A percentile compares a stretch with the other conserved stretches of the same genome.
These are phyloP conservation scores for Bacidia gigantensis DNA, from an alignment of 495 filamentous ascomycete species.

Conservation along the genomic window DNA sequence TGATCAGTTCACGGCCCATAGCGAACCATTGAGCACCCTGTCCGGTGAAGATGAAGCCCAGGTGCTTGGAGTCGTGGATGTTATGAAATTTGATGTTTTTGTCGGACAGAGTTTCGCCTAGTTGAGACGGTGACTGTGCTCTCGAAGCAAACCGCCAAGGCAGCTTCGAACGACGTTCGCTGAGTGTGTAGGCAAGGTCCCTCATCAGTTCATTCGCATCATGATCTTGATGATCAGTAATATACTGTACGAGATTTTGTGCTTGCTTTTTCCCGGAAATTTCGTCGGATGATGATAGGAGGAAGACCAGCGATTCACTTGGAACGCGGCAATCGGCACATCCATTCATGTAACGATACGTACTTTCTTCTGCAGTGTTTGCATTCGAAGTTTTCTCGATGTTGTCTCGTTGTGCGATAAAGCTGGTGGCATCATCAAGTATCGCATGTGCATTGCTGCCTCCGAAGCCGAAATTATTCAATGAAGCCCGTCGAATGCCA, in stretches of 20 bases:
- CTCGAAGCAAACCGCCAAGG: background rate
- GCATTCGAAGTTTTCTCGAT: background rate
- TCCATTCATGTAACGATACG: background rate
- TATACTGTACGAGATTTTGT: background rate
- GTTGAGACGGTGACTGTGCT: background rate
- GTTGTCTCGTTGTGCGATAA: background rate
- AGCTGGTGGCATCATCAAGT: background rate
- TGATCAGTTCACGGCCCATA: constrained; percentile 37
- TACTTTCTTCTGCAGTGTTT: background rate
- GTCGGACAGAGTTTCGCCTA: background rate
- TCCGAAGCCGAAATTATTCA: background rate
- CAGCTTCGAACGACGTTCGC: background rate
- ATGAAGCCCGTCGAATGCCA: background rate
- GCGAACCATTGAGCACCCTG: constrained; percentile 55
- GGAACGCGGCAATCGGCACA: background rate
- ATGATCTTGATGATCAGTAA: background rate
- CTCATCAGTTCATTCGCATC: background rate
- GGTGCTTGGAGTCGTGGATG: background rate
- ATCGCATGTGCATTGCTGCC: background rate
- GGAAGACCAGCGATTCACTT: too few relatives aligned
- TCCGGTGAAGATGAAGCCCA: constrained; percentile 34
- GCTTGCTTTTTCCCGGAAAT: too few relatives aligned
- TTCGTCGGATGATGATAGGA: background rate
- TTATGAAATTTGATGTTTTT: background rate
- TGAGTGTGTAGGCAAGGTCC: background rate